Base-by-base conservation (phyloP, 768 basidiomycete species). In the Astraeus odoratus region DNA sequence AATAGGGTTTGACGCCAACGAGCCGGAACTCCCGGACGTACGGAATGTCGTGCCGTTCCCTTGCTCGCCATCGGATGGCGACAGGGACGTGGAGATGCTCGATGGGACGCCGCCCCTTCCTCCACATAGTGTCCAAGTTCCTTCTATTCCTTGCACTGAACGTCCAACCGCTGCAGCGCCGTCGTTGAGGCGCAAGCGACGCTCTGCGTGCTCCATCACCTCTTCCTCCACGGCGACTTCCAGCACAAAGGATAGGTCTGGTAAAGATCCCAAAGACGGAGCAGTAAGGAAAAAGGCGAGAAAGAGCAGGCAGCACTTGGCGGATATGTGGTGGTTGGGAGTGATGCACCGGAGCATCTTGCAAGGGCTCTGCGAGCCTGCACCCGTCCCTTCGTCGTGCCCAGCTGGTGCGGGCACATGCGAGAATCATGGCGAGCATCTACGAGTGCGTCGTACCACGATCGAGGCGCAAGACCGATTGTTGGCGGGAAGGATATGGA, bases 41-140 rank as follows among this genome's bases (percentile, higher is more conserved):
- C 50, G 27, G 45, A 64, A 54, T 25, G 58, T 59, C 35, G 61
- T 70, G 35, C 67, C 69, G n/a, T 70, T 70, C 43, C 68, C 69
- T 35, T 61, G 61, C 16, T 41, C 59, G 8, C 48, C 56, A 24
- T 59, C 53, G 26, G 54, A 56, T 48, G 49, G 46, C 38, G 37
- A 55, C 15, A 39, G 29, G 40, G 62, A 58, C 36, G 50, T 58
- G 30, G 56, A 53, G 19, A 59, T 64, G 62, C 37, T 57, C 29
- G 62, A 64, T 36, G 64, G 51, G 27, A 59, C 64, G 1, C 42
- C 43, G 22, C 35, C 40, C 41, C 25, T 48, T 35, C 29, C 15
- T 27, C 42, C 51, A 0, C 36, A 44, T 41, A 18, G 33, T 25
- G 31, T 30, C 5, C 15, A 15, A 1, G 38, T n/a, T 24, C 18